Evolutionary conservation across 495 filamentous ascomycete genomes (phyloP).

Genomic region (Cairneyella variabilis): DNA sequence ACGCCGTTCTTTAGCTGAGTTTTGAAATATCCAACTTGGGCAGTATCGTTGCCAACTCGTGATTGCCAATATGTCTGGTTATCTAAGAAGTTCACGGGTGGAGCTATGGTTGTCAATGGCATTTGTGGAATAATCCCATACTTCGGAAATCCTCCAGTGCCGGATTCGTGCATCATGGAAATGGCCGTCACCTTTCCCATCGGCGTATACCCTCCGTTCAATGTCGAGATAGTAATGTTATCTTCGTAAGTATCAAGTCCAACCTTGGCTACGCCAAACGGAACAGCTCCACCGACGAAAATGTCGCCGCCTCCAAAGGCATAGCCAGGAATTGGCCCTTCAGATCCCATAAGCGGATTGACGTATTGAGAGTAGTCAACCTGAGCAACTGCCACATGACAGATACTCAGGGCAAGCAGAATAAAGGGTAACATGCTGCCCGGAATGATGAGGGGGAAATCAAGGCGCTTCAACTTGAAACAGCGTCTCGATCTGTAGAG

Average conservation of each 20-base stretch:
- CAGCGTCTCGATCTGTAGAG: no score
- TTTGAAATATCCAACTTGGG: conserved; percentile 62
- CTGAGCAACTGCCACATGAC: no score
- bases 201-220: background rate
- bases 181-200: conserved; percentile 62
- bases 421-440: no score
- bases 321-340: no score
- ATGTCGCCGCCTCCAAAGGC: background rate
- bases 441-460: no score
- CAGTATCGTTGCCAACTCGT: conserved; percentile 48
- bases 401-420: no score
- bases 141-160: conserved; percentile 71
- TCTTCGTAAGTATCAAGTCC: conserved; percentile 52
- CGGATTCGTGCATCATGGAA: conserved; percentile 70
- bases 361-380: no score
- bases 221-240: conserved; percentile 47
- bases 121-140: conserved; percentile 70
- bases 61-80: conserved; percentile 50
- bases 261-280: background rate
- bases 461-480: no score
- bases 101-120: conserved; percentile 46
- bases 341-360: no score
- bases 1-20: conserved; percentile 50
- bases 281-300: background rate
- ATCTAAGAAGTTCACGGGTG: conserved; percentile 59